These are phyloP conservation scores for Chlamydomonas applanata DNA, from an alignment of 139 green algal species.

Conservation along the genomic window DNA sequence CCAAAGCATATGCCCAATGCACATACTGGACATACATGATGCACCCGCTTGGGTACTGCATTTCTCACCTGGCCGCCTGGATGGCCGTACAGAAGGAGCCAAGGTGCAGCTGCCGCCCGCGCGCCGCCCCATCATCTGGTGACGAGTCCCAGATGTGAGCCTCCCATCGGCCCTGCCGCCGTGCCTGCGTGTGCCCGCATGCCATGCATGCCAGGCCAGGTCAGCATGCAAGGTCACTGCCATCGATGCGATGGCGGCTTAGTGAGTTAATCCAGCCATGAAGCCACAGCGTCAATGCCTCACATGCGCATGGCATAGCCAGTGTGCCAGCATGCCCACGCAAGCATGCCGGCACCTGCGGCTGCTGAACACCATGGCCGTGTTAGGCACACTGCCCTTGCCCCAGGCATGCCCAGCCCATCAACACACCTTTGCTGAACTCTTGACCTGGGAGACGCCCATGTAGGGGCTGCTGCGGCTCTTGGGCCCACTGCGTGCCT, in stretches of 20 bases:
- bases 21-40: too few relatives aligned
- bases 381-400: background rate
- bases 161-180: background rate
- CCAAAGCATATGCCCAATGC: too few relatives aligned
- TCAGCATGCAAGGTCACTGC: background rate
- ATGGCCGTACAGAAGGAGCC: background rate
- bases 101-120: background rate
- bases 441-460: background rate
- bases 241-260: background rate
- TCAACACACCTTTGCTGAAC: background rate
- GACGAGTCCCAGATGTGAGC: conserved; percentile 4
- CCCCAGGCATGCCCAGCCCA: too few relatives aligned
- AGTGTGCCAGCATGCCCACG: conserved; percentile 11
- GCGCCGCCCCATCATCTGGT: background rate
- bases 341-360: background rate
- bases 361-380: background rate
- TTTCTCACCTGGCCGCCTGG: background rate
- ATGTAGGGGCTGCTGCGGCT: background rate
- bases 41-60: too few relatives aligned
- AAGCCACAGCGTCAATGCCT: background rate
- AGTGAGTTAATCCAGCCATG: background rate
- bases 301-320: background rate
- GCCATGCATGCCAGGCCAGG: background rate
- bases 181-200: background rate
- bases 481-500: background rate